Evolutionary conservation across 2,329 filamentous ascomycete species (phyloP).

Genomic region (Xylaria arbuscula): DNA sequence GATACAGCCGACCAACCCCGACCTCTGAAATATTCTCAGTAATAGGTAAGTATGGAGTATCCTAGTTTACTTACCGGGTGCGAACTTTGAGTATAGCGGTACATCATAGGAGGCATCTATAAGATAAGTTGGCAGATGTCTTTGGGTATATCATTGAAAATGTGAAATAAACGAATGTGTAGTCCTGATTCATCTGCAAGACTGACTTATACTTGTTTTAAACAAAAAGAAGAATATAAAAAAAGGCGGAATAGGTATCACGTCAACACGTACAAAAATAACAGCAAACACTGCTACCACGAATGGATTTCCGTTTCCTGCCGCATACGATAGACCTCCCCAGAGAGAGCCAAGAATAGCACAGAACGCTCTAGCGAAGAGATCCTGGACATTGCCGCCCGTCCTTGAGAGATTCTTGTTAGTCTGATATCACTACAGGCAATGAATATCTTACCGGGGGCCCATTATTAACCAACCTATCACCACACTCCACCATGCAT

Average conservation of each 20-base stretch:
- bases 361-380: conserved; percentile 62
- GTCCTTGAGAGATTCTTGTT: conserved; percentile 51
- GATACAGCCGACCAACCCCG: conserved; percentile 68
- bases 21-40: conserved; percentile 53
- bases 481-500: conserved; percentile 69
- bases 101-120: conserved; percentile 68
- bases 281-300: conserved; percentile 66
- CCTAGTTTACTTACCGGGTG: conserved; percentile 57
- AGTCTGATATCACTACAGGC: neutral
- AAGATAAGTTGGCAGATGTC: conserved; percentile 18
- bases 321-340: conserved; percentile 64
- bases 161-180: neutral
- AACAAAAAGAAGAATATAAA: neutral
- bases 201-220: neutral
- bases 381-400: conserved; percentile 68
- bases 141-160: neutral
- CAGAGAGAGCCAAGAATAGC: conserved; percentile 65
- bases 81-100: conserved; percentile 64
- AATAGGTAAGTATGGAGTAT: neutral
- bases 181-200: neutral
- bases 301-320: conserved; percentile 63
- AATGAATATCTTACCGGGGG: conserved; percentile 52
- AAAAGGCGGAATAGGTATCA: neutral
- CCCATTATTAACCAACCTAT: conserved; percentile 68
- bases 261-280: conserved; percentile 53